Evolutionary conservation across 2,329 filamentous ascomycete genomes (phyloP), one percentile per base, ranked within the genome.

Genomic region (Diplocarpon rosae): DNA sequence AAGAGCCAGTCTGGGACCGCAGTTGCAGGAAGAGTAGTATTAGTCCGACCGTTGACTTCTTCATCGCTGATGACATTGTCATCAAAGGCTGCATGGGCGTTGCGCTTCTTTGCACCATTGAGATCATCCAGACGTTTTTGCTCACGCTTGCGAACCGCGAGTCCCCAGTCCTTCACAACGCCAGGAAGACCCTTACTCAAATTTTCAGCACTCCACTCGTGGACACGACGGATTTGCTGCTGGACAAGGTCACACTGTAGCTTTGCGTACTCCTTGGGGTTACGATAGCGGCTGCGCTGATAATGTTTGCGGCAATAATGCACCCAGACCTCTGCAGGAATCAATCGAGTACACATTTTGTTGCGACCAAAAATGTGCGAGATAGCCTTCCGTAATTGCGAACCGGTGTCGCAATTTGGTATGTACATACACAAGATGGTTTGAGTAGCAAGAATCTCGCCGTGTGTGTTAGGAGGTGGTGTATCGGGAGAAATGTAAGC

Each of bases 341-440:
- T 85, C 36, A 71, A 69, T 29, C 80, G 73, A 0, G 85, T 92
- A 56, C 78, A 82, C 7, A 75, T 70, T 64, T 92, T 92, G 69
- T 92, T 92, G 31, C 86, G 76, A 16, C 85, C 85, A 54, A 90
- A 90, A 44, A 89, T 75, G 57, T 92, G 84, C 0, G 83, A 87
- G 47, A 90, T 82, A 5, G 82, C 78, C 64, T 90, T 90, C 38
- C 85, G 76, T 17, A 73, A 72, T 44, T 75, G 70, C 5, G 76
- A 78, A 3, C 70, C 70, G 0, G 76, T 80, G 37, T 74, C 69
- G 57, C 78, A 83, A 48, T 73, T 66, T 1, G 67, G 61, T 13
- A 73, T 69, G 51, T 73, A 78, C 65, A 76, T 72, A 56, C 77
- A 81, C 17, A 52, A 43, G 28, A 56, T 46, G 5, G 42, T 36